Evolutionary conservation across 345 rosid species (phyloP), one percentile per base, ranked within the genome.

Genomic region (Corchorus capsularis): DNA sequence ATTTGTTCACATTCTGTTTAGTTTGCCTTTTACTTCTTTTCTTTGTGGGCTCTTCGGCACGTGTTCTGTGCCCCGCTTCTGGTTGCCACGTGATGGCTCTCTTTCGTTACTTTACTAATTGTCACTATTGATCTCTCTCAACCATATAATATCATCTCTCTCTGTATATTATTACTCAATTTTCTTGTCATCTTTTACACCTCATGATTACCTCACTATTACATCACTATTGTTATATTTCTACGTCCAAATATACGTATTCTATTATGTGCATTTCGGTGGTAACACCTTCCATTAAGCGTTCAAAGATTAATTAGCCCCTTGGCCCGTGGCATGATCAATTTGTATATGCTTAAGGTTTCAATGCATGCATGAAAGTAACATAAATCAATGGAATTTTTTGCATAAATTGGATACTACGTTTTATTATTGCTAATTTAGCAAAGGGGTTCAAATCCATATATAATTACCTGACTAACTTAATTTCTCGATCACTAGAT

Each of bases 141-240:
- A 50, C 71, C 27, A 43, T 49, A 16, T 0, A 22, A 8, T 49
- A 3, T 27, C 27, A 27, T 27, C 27, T 27, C 27, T 27, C 27
- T 27, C 27, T 27, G 27, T 27, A 27, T 27, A 27, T 27, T 49
- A 17, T 14, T 27, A n/a, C 20, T 49, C 57, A 15, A 3, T 15
- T 27, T 15, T 35, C 43, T 15, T 49, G 20, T 27, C 71, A 67
- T 47, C 39, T 67, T 47, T 67, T 47, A 47, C 72, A 69, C 45
- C 45, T 50, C 72, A 50, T 69, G 59, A 50, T 69, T 69, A 43
- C 45, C 45, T 69, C 43, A 32, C 0, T 32, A 9, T 69, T 69
- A 32, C 60, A 22, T 69, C 72, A 69, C 22, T 49, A 49, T 27
- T 27, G 4, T n/a, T 27, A 49, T 69, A 16, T 69, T 49, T 69